Evolutionary conservation across 1,284 basidiomycete genomes (phyloP), one percentile per base, ranked within the genome.

Genomic region (Sporisorium scitamineum): DNA sequence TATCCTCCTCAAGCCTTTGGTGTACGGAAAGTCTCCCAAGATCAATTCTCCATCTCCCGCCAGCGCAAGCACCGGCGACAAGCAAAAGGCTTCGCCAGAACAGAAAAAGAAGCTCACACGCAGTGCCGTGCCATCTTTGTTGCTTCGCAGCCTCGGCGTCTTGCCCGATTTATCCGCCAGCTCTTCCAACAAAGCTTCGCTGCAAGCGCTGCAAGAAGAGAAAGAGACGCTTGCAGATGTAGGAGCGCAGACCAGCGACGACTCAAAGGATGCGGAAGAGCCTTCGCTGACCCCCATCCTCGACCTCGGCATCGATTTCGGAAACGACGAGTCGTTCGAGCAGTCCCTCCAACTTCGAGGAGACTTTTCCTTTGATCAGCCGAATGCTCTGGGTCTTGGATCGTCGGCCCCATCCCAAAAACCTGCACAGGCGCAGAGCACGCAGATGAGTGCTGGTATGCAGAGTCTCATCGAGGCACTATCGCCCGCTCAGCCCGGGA

Each of bases 141-240:
- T 78, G 45, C 70, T 78, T 32, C 68, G 65, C 53, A 78, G 76
- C 44, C 72, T 78, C 16, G 72, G 76, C 16, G 72, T 75, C 31
- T 27, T 70, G 32, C 62, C 62, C 5, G 61, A 68, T 42, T 50
- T 68, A n/a, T 52, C 63, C 1, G 11, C 44, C 32, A 58, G 47
- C 50, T 61, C 62, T 8, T 55, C 51, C 14, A 37, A 66, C 11
- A 37, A 54, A 22, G 31, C 52, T 11, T 20, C 41, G 11, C 42
- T 45, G 31, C 47, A 55, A 22, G 56, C 41, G 11, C 42, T 45
- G 31, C 47, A 55, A 22, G 56, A 55, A 26, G 41, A 50, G 42
- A 52, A 59, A 32, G 61, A 60, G 32, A 29, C 52, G 14, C 56
- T 63, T 6, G 57, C 32, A 2, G 61, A 60, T 18, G 56, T 41